Evolutionary conservation across 108 stramenopile species (phyloP), one percentile per base, ranked within the genome.

Genomic region (Aurantiochytrium sp.): DNA sequence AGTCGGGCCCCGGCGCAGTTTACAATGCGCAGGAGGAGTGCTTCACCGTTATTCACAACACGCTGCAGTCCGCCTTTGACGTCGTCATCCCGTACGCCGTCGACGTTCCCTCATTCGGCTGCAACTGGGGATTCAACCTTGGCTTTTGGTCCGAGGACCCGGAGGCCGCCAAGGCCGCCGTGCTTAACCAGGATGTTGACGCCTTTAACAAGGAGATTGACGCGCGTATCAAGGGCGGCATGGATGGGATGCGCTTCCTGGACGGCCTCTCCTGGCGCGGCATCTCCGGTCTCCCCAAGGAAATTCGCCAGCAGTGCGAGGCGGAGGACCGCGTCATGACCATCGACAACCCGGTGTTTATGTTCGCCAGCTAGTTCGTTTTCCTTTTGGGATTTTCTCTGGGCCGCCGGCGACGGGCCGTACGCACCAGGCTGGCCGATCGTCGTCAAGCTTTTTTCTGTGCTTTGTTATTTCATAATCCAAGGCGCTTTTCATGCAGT

Each of bases 71-170:
- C 24, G 95, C 92, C 3, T 97, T 97, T 90, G 91, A 93, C 69
- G 87, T 89, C 87, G 95, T 95, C n/a, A 81, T 95, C n/a, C 95
- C 96, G 17, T 97, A 95, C 87, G 85, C 95, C 24, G 89, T 87
- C 24, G 90, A 93, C 73, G 89, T 97, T 22, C 95, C 97, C 27
- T 94, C 94, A 85, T 97, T 97, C 88, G 97, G 95, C 30, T 88
- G 91, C 86, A 94, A 95, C 90, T 97, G 97, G 97, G 96, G 94
- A 1, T 97, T 96, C 87, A 95, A 95, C 85, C 90, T 97, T 90
- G 97, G 95, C 24, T 87, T 91, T 55, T 86, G 42, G 21, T 4
- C 5, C 55, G 87, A 89, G 53, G 89, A 90, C 52, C 34, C 22
- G 52, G 50, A 41, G 24, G 54, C 36, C 8, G 86, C n/a, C 54